These are phyloP conservation scores for Paraphaeosphaeria sporulosa DNA, from an alignment of 2,329 filamentous ascomycete species.

Conservation along the genomic window DNA sequence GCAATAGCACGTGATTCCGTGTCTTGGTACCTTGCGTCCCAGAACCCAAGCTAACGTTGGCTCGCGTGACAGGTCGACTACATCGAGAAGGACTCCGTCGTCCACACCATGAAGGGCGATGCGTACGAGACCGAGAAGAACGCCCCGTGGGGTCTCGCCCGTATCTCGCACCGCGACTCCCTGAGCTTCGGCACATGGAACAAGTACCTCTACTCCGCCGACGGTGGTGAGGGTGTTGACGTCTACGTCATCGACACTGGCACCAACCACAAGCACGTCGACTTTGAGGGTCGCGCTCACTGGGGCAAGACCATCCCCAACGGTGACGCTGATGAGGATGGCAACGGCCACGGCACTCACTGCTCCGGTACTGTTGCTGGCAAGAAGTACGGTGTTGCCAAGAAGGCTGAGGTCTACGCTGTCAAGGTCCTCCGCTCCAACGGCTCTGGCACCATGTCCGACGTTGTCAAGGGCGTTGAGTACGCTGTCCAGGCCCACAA, in stretches of 20 bases:
- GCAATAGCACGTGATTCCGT: conserved; percentile 38
- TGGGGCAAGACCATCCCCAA: conserved; percentile 97
- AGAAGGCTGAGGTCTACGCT: conserved; percentile 96
- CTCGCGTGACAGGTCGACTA: conserved; percentile 79
- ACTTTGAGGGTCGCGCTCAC: conserved; percentile 93
- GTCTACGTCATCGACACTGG: conserved; percentile 99
- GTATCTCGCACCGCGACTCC: conserved; percentile 91
- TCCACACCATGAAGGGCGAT: conserved; percentile 74
- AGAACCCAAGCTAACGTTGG: conserved; percentile 31
- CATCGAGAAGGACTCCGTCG: conserved; percentile 92
- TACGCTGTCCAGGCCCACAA: conserved; percentile 84
- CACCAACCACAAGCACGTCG: conserved; percentile 90
- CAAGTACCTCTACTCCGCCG: conserved; percentile 92
- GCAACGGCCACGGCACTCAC: conserved; percentile 98
- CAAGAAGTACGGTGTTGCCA: conserved; percentile 99
- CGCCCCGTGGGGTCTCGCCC: conserved; percentile 97
- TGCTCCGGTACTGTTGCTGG: conserved; percentile 98
- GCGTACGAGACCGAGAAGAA: conserved; percentile 78
- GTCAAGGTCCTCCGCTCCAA: conserved; percentile 99
- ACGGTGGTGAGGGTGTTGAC: conserved; percentile 96
- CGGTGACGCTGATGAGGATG: conserved; percentile 86
- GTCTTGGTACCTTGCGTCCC: conserved; percentile 25
- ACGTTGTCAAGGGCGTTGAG: conserved; percentile 98
- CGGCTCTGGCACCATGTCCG: conserved; percentile 97
- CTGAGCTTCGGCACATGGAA: conserved; percentile 94